Percentiles rank a stretch among this genome's conserved stretches.
Conservation (phyloP, 2,329 filamentous ascomycete genomes). For the Cordyceps javanica region DNA sequence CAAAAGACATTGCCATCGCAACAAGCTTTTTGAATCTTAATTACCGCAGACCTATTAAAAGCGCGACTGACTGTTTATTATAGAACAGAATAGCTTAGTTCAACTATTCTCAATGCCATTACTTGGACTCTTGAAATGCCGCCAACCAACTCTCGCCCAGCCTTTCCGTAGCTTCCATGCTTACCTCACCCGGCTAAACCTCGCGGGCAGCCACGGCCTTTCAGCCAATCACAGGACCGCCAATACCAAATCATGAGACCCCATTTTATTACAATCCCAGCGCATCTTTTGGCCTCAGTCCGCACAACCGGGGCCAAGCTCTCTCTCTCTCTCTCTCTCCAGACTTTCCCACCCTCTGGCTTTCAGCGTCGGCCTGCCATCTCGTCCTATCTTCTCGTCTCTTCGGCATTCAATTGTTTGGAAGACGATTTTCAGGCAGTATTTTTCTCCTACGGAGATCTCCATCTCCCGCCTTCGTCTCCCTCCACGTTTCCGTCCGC, state of each 20-base stretch:
- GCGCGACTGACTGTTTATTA: no score
- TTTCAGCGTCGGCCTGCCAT: neutral
- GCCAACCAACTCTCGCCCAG: no score
- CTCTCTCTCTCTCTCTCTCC: constrained; percentile 1
- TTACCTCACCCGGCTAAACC: constrained; percentile 12
- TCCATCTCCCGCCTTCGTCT: neutral
- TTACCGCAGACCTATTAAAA: neutral
- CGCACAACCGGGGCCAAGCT: neutral
- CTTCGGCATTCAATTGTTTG: constrained; percentile 5
- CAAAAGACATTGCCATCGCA: neutral
- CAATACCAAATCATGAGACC: constrained; percentile 10
- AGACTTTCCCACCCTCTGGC: neutral
- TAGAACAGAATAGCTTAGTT: no score
- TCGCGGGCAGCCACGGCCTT: neutral
- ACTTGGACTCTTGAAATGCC: no score
- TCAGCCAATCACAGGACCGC: constrained; percentile 13
- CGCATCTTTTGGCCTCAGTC: constrained; percentile 11
- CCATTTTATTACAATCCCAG: constrained; percentile 12
- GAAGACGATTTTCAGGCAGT: neutral
- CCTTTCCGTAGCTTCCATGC: no score
- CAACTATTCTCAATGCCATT: no score
- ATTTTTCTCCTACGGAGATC: neutral
- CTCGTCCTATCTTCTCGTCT: neutral
- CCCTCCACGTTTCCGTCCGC: neutral
- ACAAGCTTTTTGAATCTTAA: neutral